Base-by-base conservation (phyloP, 805 yeast species). In the Groenewaldozyma tartarivorans region DNA sequence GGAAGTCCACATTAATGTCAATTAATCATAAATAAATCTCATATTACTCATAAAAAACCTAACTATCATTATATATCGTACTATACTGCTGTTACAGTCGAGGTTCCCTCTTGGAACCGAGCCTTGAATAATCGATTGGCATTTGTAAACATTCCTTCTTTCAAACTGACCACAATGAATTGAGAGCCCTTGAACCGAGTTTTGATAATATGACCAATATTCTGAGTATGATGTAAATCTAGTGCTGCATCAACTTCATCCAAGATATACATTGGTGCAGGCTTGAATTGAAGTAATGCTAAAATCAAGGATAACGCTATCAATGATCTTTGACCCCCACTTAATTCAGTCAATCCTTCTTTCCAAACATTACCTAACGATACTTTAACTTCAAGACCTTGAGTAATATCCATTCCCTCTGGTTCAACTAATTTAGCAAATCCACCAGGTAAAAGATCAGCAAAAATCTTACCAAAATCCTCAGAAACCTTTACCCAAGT, bases 201-300 rank as follows among this genome's bases (percentile, higher is more conserved):
- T 63, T 90, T 92, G 61, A 92, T 92, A 58, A 92, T 69, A 55
- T 86, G 95, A 3, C 99, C 99, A 54, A 92, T 92, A 55, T 92
- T 92, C 60, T 92, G 97, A 1, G 99, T 92, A 58, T 92, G 99
- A 44, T 94, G 84, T 48, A 90, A 72, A 68, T 92, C 99, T 49
- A 92, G 71, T 1, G 99, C 99, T 1, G 99, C 98, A 65, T 92
- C 98, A 30, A 92, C 96, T 64, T 92, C 98, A 63, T 92, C 98
- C 43, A 92, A 67, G 51, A 92, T 90, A 56, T 92, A 92, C 95
- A 92, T 84, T 5, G 98, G 98, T 1, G 99, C 98, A 4, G 99
- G 99, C 59, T 87, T 85, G 68, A 83, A 90, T 60, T 87, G 95
- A 38, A 92, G 67, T 46, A 92, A 68, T 0, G 97, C 95, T 77